Evolutionary conservation across 768 basidiomycete genomes (phyloP), one percentile per base, ranked within the genome.

Genomic region (Cantharellus anzutake): DNA sequence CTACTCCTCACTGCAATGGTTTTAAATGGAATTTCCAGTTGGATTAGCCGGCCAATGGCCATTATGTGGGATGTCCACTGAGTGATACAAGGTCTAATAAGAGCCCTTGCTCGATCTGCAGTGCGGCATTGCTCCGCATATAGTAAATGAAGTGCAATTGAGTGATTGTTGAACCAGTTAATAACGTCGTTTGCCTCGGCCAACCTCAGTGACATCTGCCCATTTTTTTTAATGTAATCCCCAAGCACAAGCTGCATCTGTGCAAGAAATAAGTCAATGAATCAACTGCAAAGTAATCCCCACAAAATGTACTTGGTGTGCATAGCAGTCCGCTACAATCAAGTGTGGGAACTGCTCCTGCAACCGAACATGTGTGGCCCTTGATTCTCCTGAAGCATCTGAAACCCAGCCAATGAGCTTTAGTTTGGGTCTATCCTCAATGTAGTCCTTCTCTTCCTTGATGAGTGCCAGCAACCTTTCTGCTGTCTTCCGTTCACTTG

Each of bases 121-220:
- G 44, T 48, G 11, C 7, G 44, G 52, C 34, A 35, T 55, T 55
- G 52, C 52, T 55, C 52, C 11, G 7, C 7, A 11, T 7, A 11
- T 7, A 55, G 52, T 7, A 55, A 5, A 7, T 35, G 11, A 7
- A 55, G 52, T 7, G 52, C 34, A 35, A 55, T 11, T 7, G 52
- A 55, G 34, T 55, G 52, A 35, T 55, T 55, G 34, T 55, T 55
- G 34, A 55, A 55, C 52, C 52, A 55, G 52, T 55, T 55, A 7
- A 55, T 34, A 7, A 55, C 7, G 7, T 55, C 52, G 7, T 11
- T 7, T 55, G 34, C 11, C 35, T 55, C 11, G 11, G 7, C 11
- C 11, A 55, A 11, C 7, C 35, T 11, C 11, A 55, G 7, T 11
- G 52, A 55, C 11, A 55, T 7, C 11, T 11, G 7, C 7, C 11